Conservation (phyloP, 2,329 filamentous ascomycete genomes). For the Didymella lethalis region DNA sequence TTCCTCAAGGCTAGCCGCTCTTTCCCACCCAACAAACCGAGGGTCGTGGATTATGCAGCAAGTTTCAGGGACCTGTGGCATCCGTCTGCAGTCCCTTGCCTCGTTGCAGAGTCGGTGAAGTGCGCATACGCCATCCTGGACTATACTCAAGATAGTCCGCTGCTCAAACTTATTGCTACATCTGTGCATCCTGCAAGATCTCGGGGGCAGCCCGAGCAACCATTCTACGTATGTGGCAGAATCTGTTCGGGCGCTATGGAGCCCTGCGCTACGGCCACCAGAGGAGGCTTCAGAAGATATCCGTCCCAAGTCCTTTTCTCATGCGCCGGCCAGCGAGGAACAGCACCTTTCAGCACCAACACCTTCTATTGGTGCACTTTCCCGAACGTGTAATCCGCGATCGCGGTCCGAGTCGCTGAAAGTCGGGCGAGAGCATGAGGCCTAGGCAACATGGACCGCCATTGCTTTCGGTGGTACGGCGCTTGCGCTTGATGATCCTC, state of each 20-base stretch:
- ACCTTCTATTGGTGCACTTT: background rate
- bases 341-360: background rate
- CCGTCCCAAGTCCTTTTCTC: background rate
- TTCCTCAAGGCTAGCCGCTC: conserved; percentile 16
- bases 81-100: conserved; percentile 3
- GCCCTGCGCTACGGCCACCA: conserved; percentile 29
- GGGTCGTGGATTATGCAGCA: conserved; percentile 24
- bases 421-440: conserved; percentile 6
- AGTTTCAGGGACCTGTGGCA: conserved; percentile 6
- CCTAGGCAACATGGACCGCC: conserved; percentile 6
- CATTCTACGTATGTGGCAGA: conserved; percentile 8
- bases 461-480: conserved; percentile 5
- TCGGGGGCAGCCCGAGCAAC: background rate
- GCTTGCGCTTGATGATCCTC: conserved; percentile 12
- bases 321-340: background rate
- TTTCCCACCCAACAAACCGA: conserved; percentile 21
- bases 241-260: conserved; percentile 11
- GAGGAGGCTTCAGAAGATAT: conserved; percentile 24
- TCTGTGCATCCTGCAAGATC: background rate
- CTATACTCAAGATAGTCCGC: background rate
- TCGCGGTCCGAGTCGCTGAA: conserved; percentile 3
- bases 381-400: background rate
- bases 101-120: background rate
- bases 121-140: background rate
- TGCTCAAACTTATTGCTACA: background rate